Base-by-base conservation (phyloP, 352 stramenopile species). In the Globisporangium apiculatum region DNA sequence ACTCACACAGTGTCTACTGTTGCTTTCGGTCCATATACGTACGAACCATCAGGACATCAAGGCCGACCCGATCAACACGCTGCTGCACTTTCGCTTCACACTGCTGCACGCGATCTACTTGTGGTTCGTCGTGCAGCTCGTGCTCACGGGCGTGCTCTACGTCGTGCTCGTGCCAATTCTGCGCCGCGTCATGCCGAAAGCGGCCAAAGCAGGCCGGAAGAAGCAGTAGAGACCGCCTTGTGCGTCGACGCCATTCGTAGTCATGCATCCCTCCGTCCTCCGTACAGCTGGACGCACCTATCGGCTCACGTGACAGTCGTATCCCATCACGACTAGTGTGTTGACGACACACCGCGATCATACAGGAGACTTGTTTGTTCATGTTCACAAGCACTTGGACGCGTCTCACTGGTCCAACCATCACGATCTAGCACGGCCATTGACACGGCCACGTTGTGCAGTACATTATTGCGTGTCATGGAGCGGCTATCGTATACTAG, bases 21-120 rank as follows among this genome's bases (percentile, higher is more conserved):
- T 12, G 4, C 47, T 51, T 5, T 31, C 5, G 15, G 40, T 3
- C 7, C 11, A 12, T 43, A 43, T 12, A 43, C 11, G 7, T 14
- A 43, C 40, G 11, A 43, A 43, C 11, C 40, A 43, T 12, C 48
- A 83, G 72, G 79, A 84, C 53, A 58, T 93, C 31, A 83, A 91
- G 63, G 74, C 72, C 37, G 83, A 93, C 62, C 76, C 79, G 42
- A 60, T 93, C 51, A 82, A 76, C 58, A 91, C 83, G 55, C 68
- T 93, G 52, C 65, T 87, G 57, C 66, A 76, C 38, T 93, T 91
- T 66, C 83, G 79, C 65, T 93, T 89, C 66, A 88, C 79, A 37
- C 70, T 93, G 17, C 64, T 93, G 59, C 63, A 87, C 62, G 83
- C 80, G 40, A 88, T 90, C 54, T 90, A 88, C 69, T 75, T 87